A percentile compares a stretch with the other conserved stretches of the same genome.
phyloP scores from a whole-genome alignment of 2,329 filamentous ascomycete genomes.

The Chaetomium strumarium region DNA sequence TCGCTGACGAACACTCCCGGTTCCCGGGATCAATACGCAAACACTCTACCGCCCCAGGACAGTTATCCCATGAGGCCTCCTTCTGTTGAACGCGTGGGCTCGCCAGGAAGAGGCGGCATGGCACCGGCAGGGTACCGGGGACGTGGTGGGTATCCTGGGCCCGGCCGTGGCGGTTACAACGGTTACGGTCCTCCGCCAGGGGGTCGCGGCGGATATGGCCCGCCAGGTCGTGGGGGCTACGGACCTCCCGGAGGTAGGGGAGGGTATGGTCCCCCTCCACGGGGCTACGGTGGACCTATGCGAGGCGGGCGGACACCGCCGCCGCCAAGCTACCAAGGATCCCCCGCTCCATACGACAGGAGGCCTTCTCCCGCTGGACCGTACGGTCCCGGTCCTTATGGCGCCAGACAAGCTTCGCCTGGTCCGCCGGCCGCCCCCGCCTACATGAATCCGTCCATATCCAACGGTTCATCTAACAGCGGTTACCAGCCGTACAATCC shows the following conservation, averaged over 20 bases:
- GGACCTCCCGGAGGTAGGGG: constrained; percentile 38
- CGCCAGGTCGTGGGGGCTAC: constrained; percentile 30
- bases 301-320: constrained; percentile 38
- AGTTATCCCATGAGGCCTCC: constrained; percentile 43
- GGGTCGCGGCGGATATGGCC: constrained; percentile 31
- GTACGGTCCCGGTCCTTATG: constrained; percentile 33
- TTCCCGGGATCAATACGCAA: constrained; percentile 58
- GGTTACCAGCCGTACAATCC: constrained; percentile 41
- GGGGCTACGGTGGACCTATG: constrained; percentile 32
- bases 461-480: constrained; percentile 31
- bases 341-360: constrained; percentile 33
- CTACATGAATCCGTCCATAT: constrained; percentile 36
- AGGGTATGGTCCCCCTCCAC: constrained; percentile 42
- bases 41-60: constrained; percentile 42
- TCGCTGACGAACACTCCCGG: constrained; percentile 22
- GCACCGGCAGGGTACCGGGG: constrained; percentile 40
- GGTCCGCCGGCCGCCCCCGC: constrained; percentile 32
- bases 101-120: constrained; percentile 43
- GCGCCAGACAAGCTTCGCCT: constrained; percentile 33
- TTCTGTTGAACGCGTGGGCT: constrained; percentile 43
- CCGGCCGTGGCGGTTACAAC: constrained; percentile 33
- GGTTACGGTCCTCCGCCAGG: constrained; percentile 38
- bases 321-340: constrained; percentile 39
- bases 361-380: constrained; percentile 33
- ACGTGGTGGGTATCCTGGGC: constrained; percentile 44